phyloP scores from a whole-genome alignment of 2,329 filamentous ascomycete species.

The Sphaerostilbella broomeana region DNA sequence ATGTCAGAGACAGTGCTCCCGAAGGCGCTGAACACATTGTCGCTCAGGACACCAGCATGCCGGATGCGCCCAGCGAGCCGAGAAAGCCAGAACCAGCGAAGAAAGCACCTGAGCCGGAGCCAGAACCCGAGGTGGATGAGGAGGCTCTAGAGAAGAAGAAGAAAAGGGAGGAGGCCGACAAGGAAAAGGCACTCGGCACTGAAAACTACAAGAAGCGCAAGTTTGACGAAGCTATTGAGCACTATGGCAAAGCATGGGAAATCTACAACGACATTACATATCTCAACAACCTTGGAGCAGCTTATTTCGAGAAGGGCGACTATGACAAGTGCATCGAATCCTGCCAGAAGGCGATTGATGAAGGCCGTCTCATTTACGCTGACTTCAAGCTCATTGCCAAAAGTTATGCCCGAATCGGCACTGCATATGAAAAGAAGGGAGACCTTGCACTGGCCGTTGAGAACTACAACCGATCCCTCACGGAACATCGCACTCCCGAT shows the following conservation, averaged over 20 bases:
- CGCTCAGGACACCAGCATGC: conserved; percentile 66
- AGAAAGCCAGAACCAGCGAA: conserved; percentile 41
- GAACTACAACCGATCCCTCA: conserved; percentile 89
- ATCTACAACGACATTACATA: conserved; percentile 94
- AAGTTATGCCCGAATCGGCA: conserved; percentile 92
- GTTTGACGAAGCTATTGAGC: conserved; percentile 88
- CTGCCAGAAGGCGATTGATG: conserved; percentile 81
- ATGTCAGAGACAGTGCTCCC: conserved; percentile 34
- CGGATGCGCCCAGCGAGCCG: conserved; percentile 50
- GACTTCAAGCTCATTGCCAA: conserved; percentile 99
- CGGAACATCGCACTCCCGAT: conserved; percentile 93
- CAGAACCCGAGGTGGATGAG: conserved; percentile 64
- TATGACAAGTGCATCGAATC: conserved; percentile 79
- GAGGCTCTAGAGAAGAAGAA: conserved; percentile 78
- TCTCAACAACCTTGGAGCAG: conserved; percentile 90
- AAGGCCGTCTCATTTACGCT: conserved; percentile 81
- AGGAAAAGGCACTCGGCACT: conserved; percentile 89
- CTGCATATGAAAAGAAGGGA: conserved; percentile 85
- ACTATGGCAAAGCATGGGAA: conserved; percentile 95
- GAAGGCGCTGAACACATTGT: conserved; percentile 47
- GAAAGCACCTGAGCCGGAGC: conserved; percentile 57
- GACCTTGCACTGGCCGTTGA: conserved; percentile 74
- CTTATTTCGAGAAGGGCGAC: conserved; percentile 93
- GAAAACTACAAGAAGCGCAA: conserved; percentile 98
- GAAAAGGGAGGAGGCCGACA: conserved; percentile 87